Conservation (phyloP, 345 rosid species). For the Citrus maxima region DNA sequence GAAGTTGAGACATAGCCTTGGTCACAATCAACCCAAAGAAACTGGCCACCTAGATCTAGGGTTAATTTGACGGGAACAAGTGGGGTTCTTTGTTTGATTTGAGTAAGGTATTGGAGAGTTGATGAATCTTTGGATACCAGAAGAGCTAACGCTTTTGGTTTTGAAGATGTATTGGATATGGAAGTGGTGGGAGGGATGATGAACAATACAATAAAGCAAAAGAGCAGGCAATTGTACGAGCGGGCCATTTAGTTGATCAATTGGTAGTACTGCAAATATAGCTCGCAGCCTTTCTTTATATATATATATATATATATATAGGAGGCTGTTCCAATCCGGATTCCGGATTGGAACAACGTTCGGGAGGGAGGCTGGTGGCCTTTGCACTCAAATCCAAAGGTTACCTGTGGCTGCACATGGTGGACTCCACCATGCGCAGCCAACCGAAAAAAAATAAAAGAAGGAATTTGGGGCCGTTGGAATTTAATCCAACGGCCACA, state of each 20-base stretch:
- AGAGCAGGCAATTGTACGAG: background rate
- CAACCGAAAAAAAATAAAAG: no score
- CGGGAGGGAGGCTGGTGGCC: no score
- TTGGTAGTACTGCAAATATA: no score
- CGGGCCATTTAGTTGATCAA: background rate
- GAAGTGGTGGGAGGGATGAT: background rate
- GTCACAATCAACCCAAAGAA: constrained; percentile 46
- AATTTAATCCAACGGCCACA: no score
- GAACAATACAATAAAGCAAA: background rate
- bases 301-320: no score
- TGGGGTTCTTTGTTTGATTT: constrained; percentile 27
- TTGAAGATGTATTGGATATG: background rate
- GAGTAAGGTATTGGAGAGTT: constrained; percentile 19
- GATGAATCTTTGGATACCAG: constrained; percentile 20
- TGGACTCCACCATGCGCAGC: no score
- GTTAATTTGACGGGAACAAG: constrained; percentile 13
- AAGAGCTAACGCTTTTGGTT: constrained; percentile 19
- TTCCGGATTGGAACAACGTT: no score
- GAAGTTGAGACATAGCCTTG: constrained; percentile 38
- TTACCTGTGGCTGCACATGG: no score
- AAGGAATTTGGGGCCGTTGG: no score
- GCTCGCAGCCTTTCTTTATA: no score
- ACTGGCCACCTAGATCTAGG: constrained; percentile 43
- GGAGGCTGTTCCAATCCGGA: no score
- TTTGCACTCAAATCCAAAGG: no score